Base-by-base conservation (phyloP, 345 rosid species). In the Eucalyptus cloeziana region DNA sequence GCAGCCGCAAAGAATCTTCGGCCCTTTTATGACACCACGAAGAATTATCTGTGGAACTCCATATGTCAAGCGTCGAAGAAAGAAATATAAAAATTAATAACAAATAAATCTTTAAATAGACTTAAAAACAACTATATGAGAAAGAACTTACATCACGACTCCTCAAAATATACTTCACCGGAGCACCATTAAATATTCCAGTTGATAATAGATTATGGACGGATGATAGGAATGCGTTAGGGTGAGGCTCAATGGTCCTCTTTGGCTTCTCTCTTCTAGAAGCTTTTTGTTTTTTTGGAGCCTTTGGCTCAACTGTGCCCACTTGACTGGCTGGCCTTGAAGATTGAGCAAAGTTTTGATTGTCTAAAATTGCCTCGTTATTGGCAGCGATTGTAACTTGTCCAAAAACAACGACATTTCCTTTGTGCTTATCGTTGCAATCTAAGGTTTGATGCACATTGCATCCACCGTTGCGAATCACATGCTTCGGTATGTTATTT, bases 101-200 rank as follows among this genome's bases (percentile, higher is more conserved):
- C 12, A 76, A 31, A 67, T 4, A 15, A 67, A 31, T 31, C 22
- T n/a, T 67, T 67, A 67, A 15, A 67, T 17, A 67, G 22, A 31
- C 40, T 16, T 33, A 19, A 76, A 37, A 71, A 76, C 22, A 5
- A 19, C 45, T 37, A 37, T 19, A 76, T 43, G 7, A 76, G 45
- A 12, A 76, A 76, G 83, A 80, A 86, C 87, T 89, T 88, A 95
- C 97, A 92, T 94, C 95, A 30, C 92, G 89, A n/a, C 95, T 92
- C 93, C 95, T 93, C 64, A 96, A 93, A 89, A 92, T 93, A 87
- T 94, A 94, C 93, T 94, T 92, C 88, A 95, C 97, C 52, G 89
- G 91, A 88, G 93, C 92, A 87, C 95, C 97, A 91, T 95, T 95
- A 71, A 95, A 90, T 90, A 94, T 93, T 47, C 96, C 96, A 88